Evolutionary conservation across 306 rosid genomes (phyloP), one percentile per base, ranked within the genome.

Genomic region (Lathyrus aphaca): DNA sequence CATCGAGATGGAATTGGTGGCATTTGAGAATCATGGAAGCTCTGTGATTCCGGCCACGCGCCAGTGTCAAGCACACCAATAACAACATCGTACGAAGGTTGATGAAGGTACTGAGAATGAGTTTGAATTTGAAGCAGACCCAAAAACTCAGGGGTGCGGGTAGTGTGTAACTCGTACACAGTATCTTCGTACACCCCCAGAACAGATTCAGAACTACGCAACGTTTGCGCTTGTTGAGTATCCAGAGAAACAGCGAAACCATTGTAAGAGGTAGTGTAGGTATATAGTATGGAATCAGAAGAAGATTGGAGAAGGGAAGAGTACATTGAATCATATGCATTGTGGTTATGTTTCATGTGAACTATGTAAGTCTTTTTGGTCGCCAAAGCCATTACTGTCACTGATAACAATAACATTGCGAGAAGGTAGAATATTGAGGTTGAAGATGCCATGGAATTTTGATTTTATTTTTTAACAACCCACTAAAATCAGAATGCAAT

Each of bases 21-120:
- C 87, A 94, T 86, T 2, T 86, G 90, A 0, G 81, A 17, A 9
- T 94, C 98, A 8, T 73, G 71, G 21, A 94, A 94, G 77, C 98
- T 94, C 37, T 72, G 84, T 0, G 96, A 85, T 55, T 94, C 98
- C 1, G 98, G 96, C 89, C 98, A 94, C 0, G 90, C 82, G 0
- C 98, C 98, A 0, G 98, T 94, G 70, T 94, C 98, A 0, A 94
- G 82, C 0, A 94, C 80, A 0, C 97, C 98, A 0, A 94, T 59
- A 74, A 94, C 76, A 4, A 94, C 95, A 4, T 90, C 97, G 7
- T 81, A 62, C 0, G 90, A 71, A 4, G 97, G 90, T 18, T 74
- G 89, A 44, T 81, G 67, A 0, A 86, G 78, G 10, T 70, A 49
- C 1, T 88, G 87, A 0, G 63, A 63, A 3, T 81, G 58, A 23